phyloP scores from a whole-genome alignment of 495 filamentous ascomycete genomes.

The Lineolata rhizophorae region DNA sequence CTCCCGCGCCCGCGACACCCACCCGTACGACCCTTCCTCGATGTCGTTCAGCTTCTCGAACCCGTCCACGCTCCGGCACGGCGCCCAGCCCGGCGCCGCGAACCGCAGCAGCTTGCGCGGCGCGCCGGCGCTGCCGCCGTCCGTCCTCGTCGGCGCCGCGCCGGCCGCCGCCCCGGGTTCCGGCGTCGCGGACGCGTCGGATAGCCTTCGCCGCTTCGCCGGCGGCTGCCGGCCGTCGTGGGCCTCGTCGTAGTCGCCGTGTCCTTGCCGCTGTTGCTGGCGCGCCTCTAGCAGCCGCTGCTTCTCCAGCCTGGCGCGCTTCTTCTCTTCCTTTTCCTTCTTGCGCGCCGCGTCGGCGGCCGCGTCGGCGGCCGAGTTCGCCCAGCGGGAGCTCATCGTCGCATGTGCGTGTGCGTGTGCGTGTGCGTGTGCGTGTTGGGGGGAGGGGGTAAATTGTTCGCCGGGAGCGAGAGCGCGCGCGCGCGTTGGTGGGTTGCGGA shows the following conservation, averaged over 20 bases:
- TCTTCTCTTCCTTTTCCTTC: slow-evolving; percentile 78
- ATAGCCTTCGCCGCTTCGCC: slow-evolving; percentile 31
- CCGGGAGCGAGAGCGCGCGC: too few species aligned
- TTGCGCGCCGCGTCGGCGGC: slow-evolving; percentile 46
- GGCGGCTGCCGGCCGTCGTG: slow-evolving; percentile 18
- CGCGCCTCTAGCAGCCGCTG: slow-evolving; percentile 34
- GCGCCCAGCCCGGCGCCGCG: slow-evolving; percentile 42
- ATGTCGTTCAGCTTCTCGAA: slow-evolving; percentile 91
- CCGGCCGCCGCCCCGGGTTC: slow-evolving; percentile 4
- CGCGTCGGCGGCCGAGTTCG: slow-evolving; percentile 53
- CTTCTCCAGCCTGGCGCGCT: slow-evolving; percentile 64
- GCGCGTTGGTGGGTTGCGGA: too few species aligned
- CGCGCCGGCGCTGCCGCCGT: too few species aligned
- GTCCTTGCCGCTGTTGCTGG: slow-evolving; percentile 11
- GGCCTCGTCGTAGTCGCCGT: slow-evolving; percentile 5
- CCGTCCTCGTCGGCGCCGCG: slow-evolving; percentile 11
- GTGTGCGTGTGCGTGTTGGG: too few species aligned
- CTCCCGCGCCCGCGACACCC: slow-evolving; percentile 73
- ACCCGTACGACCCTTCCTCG: slow-evolving; percentile 90
- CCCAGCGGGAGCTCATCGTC: slow-evolving; percentile 62
- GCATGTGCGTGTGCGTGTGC: too few species aligned
- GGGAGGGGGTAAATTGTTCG: too few species aligned
- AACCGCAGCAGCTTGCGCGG: slow-evolving; percentile 42
- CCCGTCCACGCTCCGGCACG: slow-evolving; percentile 63
- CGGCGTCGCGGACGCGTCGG: slow-evolving; percentile 7